Conservation (phyloP, 1,139 yeast genomes). For the Martiniozyma asiatica region DNA sequence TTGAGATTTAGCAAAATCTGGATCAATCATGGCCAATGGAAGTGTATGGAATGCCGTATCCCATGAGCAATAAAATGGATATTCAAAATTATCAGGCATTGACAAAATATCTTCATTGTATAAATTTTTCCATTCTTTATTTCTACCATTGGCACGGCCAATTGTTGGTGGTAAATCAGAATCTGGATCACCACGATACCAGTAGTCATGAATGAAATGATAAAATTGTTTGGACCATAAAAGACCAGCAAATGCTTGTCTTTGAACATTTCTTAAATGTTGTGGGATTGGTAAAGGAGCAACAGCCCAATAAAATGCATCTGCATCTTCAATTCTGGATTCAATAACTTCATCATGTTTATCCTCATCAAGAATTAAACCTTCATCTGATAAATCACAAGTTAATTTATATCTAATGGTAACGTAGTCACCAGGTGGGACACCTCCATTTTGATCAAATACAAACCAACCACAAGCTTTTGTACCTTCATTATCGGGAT, state of each 20-base stretch:
- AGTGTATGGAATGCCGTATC: conserved; percentile 95
- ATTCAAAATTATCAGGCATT: conserved; percentile 94
- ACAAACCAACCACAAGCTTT: conserved; percentile 75
- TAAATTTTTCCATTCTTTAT: conserved; percentile 81
- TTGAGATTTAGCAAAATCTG: conserved; percentile 86
- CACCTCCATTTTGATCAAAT: conserved; percentile 63
- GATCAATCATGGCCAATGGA: conserved; percentile 91
- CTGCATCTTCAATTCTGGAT: conserved; percentile 79
- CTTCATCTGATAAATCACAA: conserved; percentile 23
- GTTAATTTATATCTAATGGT: conserved; percentile 69
- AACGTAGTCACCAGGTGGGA: conserved; percentile 83
- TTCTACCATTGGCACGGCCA: conserved; percentile 74
- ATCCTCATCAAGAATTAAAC: conserved; percentile 60
- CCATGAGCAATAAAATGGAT: conserved; percentile 97
- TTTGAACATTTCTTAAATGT: conserved; percentile 72
- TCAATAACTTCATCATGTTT: conserved; percentile 65
- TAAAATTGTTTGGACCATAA: conserved; percentile 94
- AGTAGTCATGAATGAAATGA: conserved; percentile 74
- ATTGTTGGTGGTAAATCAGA: conserved; percentile 64
- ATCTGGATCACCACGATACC: conserved; percentile 83
- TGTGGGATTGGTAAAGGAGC: conserved; percentile 81
- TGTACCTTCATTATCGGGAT: conserved; percentile 61
- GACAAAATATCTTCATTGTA: conserved; percentile 84
- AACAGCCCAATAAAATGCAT: conserved; percentile 84
- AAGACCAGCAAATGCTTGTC: conserved; percentile 92